Evolutionary conservation across 208 protist genomes (phyloP).

Genomic region (Leishmania tropica): DNA sequence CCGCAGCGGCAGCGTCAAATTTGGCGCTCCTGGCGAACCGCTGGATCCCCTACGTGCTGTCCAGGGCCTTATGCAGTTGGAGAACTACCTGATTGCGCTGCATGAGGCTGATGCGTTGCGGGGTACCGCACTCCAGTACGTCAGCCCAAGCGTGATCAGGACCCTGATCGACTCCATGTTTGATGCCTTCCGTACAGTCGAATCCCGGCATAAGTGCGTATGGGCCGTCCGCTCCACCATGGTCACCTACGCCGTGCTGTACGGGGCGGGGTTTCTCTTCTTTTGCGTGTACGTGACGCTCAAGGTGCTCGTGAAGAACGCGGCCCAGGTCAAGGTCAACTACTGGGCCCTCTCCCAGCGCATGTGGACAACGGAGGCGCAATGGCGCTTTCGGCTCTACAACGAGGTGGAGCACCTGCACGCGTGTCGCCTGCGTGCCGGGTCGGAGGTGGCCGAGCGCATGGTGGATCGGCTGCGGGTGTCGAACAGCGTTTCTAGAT

Average conservation of each 20-base stretch:
- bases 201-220: conserved; percentile 37
- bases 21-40: conserved; percentile 26
- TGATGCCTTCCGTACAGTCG: conserved; percentile 67
- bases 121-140: conserved; percentile 46
- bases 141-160: conserved; percentile 38
- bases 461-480: conserved; percentile 60
- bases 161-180: conserved; percentile 65
- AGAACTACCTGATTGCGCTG: conserved; percentile 79
- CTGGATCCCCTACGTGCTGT: conserved; percentile 66
- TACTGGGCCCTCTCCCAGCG: conserved; percentile 50
- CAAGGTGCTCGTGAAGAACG: conserved; percentile 77
- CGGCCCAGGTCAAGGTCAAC: conserved; percentile 63
- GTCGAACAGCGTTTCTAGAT: conserved; percentile 43
- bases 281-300: conserved; percentile 51
- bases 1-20: conserved; percentile 31
- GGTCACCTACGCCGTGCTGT: conserved; percentile 47
- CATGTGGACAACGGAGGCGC: conserved; percentile 61
- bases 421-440: conserved; percentile 50
- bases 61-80: conserved; percentile 70
- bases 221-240: conserved; percentile 41
- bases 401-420: conserved; percentile 85
- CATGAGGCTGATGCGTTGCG: conserved; percentile 54
- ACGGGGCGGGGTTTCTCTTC: conserved; percentile 61
- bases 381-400: conserved; percentile 81
- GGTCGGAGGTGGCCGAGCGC: conserved; percentile 42